phyloP scores from a whole-genome alignment of 2,329 filamentous ascomycete species.

The Myriosclerotinia scirpicola region DNA sequence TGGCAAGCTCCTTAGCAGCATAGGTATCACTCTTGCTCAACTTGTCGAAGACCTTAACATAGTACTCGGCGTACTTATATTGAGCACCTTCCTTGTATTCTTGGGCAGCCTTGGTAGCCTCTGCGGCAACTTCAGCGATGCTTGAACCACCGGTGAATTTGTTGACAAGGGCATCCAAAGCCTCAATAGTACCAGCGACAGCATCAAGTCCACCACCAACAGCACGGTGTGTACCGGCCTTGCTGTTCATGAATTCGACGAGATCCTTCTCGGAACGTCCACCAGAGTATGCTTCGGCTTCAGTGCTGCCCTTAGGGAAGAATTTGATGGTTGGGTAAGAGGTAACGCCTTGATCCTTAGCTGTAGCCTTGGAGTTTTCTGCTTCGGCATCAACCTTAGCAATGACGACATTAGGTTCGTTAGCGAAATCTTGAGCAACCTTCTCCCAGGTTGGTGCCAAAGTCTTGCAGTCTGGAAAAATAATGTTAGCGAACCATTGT shows the following conservation, averaged over 20 bases:
- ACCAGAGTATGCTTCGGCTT: constrained; percentile 69
- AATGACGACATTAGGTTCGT: constrained; percentile 76
- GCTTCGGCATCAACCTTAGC: constrained; percentile 96
- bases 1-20: constrained; percentile 79
- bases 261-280: constrained; percentile 76
- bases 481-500: constrained; percentile 24
- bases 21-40: constrained; percentile 74
- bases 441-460: constrained; percentile 90
- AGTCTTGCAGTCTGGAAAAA: constrained; percentile 81
- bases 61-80: constrained; percentile 88
- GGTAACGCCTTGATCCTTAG: constrained; percentile 72
- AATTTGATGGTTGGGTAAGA: constrained; percentile 98
- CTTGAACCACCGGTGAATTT: constrained; percentile 64
- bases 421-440: constrained; percentile 76
- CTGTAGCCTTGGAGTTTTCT: constrained; percentile 76
- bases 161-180: constrained; percentile 72
- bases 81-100: constrained; percentile 60
- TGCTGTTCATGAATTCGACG: constrained; percentile 79
- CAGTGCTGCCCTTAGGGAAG: constrained; percentile 82
- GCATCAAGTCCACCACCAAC: constrained; percentile 77
- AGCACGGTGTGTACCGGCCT: constrained; percentile 82
- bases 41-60: constrained; percentile 88
- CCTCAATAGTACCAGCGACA: constrained; percentile 77
- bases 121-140: constrained; percentile 63
- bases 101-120: constrained; percentile 70